Conservation (phyloP, 164 flowering plant genomes). For the Vitis rupestris region DNA sequence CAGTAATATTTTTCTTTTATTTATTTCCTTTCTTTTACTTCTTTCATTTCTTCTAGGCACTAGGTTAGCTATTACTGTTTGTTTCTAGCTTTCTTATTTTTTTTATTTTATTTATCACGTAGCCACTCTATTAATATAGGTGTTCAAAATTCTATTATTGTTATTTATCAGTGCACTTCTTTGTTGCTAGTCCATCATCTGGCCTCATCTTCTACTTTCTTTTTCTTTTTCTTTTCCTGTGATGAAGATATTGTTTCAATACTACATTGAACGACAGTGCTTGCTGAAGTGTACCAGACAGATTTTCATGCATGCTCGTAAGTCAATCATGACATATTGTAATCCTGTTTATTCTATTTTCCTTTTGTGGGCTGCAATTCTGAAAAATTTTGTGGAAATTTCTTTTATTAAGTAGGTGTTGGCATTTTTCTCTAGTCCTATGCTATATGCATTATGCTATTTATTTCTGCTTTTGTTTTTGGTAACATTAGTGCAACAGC, state of each 20-base stretch:
- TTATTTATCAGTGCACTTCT: neutral
- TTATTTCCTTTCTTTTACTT: too few species aligned
- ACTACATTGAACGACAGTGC: constrained; percentile 89
- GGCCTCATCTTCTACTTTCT: neutral
- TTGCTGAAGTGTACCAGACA: constrained; percentile 87
- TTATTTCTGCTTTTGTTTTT: too few species aligned
- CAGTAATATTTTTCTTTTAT: too few species aligned
- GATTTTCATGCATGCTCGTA: constrained; percentile 74
- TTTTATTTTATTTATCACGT: neutral
- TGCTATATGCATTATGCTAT: too few species aligned
- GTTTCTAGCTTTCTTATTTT: neutral
- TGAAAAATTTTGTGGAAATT: too few species aligned
- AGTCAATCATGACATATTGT: constrained; percentile 20
- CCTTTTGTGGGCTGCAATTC: neutral
- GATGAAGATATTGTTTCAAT: constrained; percentile 65
- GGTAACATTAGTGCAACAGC: too few species aligned
- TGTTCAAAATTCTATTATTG: neutral
- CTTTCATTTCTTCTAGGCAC: too few species aligned
- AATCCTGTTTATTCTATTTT: neutral
- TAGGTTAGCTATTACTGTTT: neutral
- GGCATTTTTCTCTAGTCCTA: too few species aligned
- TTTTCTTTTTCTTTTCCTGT: constrained; percentile 5
- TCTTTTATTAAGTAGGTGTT: too few species aligned
- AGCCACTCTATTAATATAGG: neutral
- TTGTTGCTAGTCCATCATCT: neutral